A percentile compares a stretch with the other conserved stretches of the same genome.
phyloP scores from a whole-genome alignment of 2,329 filamentous ascomycete genomes.

The Neocucurbitaria cava region DNA sequence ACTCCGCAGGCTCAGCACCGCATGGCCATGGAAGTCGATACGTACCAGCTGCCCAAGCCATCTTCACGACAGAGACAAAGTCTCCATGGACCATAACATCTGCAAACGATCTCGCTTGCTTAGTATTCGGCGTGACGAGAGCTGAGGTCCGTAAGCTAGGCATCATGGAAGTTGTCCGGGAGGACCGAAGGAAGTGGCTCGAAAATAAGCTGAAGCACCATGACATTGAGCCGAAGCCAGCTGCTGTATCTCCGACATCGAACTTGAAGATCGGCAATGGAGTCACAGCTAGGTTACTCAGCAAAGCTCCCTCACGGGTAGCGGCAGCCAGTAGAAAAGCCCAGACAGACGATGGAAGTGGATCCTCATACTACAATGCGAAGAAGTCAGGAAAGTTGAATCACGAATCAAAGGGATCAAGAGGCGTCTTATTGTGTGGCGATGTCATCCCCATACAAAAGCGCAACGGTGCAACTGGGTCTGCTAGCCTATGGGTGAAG shows the following conservation, averaged over 20 bases:
- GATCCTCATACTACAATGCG: constrained; percentile 54
- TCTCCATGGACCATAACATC: constrained; percentile 95
- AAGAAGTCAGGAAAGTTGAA: constrained; percentile 64
- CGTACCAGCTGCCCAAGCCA: constrained; percentile 90
- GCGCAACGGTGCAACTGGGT: constrained; percentile 87
- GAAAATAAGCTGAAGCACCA: constrained; percentile 80
- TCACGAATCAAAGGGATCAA: constrained; percentile 76
- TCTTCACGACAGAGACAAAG: constrained; percentile 93
- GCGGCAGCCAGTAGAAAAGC: constrained; percentile 64
- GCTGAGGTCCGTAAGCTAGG: constrained; percentile 93
- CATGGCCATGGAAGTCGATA: constrained; percentile 91
- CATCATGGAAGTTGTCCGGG: constrained; percentile 91
- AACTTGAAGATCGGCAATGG: constrained; percentile 74
- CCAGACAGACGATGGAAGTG: constrained; percentile 68
- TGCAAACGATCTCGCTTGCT: constrained; percentile 93
- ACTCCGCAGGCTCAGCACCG: constrained; percentile 52
- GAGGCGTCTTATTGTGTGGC: constrained; percentile 90
- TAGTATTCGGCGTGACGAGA: constrained; percentile 99
- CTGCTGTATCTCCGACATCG: constrained; percentile 46
- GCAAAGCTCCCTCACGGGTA: constrained; percentile 73
- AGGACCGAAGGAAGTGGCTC: constrained; percentile 87
- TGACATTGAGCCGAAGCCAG: constrained; percentile 56
- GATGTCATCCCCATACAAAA: constrained; percentile 99
- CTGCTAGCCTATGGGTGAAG: constrained; percentile 97
- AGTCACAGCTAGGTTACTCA: constrained; percentile 86